A percentile compares a stretch with the other conserved stretches of the same genome.
Evolutionary conservation across 2,329 filamentous ascomycete genomes (phyloP).

Genomic region (Trichoderma lentiforme): DNA sequence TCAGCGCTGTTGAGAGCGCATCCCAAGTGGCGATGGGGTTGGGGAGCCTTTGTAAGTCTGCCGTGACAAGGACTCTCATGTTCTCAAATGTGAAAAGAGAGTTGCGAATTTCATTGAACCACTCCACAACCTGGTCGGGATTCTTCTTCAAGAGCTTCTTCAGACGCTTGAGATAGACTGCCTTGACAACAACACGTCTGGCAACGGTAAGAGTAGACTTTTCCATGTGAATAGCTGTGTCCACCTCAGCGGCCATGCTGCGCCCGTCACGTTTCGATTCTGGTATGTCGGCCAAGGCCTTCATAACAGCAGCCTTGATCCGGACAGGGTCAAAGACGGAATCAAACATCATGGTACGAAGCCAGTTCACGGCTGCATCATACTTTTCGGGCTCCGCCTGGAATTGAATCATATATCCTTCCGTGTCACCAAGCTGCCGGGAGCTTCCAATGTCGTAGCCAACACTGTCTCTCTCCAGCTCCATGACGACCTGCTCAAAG

Average conservation of each 20-base stretch:
- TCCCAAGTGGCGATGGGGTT: constrained; percentile 81
- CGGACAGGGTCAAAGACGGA: constrained; percentile 76
- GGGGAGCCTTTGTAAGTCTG: constrained; percentile 69
- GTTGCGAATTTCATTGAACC: constrained; percentile 72
- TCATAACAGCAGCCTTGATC: constrained; percentile 64
- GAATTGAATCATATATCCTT: constrained; percentile 78
- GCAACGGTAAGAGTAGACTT: constrained; percentile 73
- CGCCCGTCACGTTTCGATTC: constrained; percentile 86
- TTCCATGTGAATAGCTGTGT: constrained; percentile 78
- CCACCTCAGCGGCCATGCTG: constrained; percentile 60
- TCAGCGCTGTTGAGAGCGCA: constrained; percentile 38
- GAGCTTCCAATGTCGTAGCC: constrained; percentile 72
- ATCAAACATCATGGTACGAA: constrained; percentile 82
- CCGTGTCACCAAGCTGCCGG: constrained; percentile 68
- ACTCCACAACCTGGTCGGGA: constrained; percentile 69
- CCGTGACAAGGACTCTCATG: constrained; percentile 79
- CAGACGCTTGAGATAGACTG: constrained; percentile 80
- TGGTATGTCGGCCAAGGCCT: constrained; percentile 86
- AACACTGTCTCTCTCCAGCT: constrained; percentile 87
- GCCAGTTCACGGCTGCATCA: constrained; percentile 73
- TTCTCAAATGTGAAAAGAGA: constrained; percentile 81
- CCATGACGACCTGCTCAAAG: constrained; percentile 89
- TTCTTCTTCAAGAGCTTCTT: constrained; percentile 76
- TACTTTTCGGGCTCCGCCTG: constrained; percentile 90
- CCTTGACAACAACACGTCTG: constrained; percentile 78